Base-by-base conservation (phyloP, 2,329 filamentous ascomycete genomes). In the Penicillium sp. region DNA sequence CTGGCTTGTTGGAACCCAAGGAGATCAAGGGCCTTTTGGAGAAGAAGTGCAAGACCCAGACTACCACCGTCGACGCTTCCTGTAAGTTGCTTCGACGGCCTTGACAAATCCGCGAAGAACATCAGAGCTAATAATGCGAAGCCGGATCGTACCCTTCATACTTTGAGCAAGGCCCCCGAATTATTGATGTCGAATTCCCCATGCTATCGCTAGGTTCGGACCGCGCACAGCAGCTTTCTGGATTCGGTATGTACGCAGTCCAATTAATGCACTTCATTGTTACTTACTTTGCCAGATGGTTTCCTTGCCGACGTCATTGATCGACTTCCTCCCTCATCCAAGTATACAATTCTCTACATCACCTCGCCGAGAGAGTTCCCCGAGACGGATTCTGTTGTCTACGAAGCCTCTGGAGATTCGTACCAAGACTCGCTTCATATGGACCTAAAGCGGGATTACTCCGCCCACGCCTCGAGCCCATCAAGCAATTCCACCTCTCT, bases 301-400 rank as follows among this genome's bases (percentile, higher is more conserved):
- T 70, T 76, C 55, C 67, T 78, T 28, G 66, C 70, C 29, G 70
- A 72, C 43, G 59, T 78, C 45, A 61, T 78, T 45, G 68, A 73
- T 42, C 67, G 71, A 26, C 64, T 77, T n/a, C 70, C 72, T n/a
- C 64, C 63, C 10, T 64, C 71, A 12, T 75, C 76, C 53, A 75
- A 76, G 54, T 91, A 87, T 69, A 93, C 87, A 0, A 76, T 95
- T 49, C 72, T 95, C 54, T 88, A 89, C 67, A 77, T 82, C 41
- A 87, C 85, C 7, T 83, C 81, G 0, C 80, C 83, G 1, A 68
- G 69, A 32, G 62, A 69, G 34, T 63, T 63, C 57, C 61, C 58
- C 26, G 58, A 64, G 42, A 50, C 59, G 33, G 63, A 61, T 34
- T 56, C 62, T 13, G 50, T 59, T 7, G 55, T 75, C 13, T 93